These are phyloP conservation scores for Trichodelitschia bisporula DNA, from an alignment of 495 filamentous ascomycete species.

Conservation along the genomic window DNA sequence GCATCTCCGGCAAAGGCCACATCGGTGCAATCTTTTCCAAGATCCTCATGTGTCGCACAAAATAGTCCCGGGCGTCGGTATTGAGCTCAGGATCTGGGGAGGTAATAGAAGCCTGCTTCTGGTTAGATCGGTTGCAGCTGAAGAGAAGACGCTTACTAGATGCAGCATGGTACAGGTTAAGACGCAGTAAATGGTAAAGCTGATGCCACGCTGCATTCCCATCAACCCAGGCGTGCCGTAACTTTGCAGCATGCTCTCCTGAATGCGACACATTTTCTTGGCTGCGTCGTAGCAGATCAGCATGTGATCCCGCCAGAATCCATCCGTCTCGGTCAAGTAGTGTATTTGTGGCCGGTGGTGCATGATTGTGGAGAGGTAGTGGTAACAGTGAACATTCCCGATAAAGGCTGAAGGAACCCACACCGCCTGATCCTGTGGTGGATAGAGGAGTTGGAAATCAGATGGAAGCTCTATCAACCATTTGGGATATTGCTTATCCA, in stretches of 20 bases:
- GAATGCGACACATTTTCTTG: slow-evolving; percentile 70
- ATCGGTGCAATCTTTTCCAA: slow-evolving; percentile 61
- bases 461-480: slow-evolving; percentile 60
- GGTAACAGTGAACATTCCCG: slow-evolving; percentile 82
- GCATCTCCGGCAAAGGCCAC: slow-evolving; percentile 85
- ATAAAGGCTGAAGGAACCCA: slow-evolving; percentile 78
- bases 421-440: slow-evolving; percentile 53
- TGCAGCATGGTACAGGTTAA: slow-evolving; percentile 90
- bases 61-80: slow-evolving; percentile 65
- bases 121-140: not conserved
- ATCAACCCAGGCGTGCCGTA: slow-evolving; percentile 63
- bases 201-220: slow-evolving; percentile 87
- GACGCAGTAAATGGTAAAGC: slow-evolving; percentile 81
- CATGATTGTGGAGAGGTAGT: slow-evolving; percentile 68
- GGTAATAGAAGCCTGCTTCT: slow-evolving; percentile 58
- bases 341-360: slow-evolving; percentile 72
- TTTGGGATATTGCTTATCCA: slow-evolving; percentile 43
- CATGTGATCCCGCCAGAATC: slow-evolving; percentile 75
- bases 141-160: slow-evolving; percentile 34
- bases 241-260: slow-evolving; percentile 56
- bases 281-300: slow-evolving; percentile 65
- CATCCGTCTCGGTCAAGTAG: slow-evolving; percentile 44
- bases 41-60: slow-evolving; percentile 86
- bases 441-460: slow-evolving; percentile 58
- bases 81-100: slow-evolving; percentile 82